Percentiles rank a stretch among this genome's conserved stretches.
Evolutionary conservation across 345 rosid species (phyloP).

Genomic region (Erysimum cheiranthoides): DNA sequence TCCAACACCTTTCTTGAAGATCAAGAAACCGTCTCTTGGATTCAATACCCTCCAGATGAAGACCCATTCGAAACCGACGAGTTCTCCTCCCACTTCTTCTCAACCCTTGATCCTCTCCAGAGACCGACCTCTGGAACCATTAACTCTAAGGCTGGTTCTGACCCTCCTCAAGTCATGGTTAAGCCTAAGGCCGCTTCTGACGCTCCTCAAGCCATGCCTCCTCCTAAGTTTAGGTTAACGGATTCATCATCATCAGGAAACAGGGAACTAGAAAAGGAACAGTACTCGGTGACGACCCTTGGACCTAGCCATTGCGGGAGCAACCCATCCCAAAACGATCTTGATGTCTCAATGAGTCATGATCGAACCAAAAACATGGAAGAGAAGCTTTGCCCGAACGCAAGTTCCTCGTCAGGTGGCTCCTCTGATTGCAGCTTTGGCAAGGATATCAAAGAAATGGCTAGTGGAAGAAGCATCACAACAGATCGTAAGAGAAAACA

Average conservation of each 20-base stretch:
- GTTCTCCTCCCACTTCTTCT: conserved; percentile 58
- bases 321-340: conserved; percentile 55
- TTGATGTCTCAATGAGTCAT: conserved; percentile 46
- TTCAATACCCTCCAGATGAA: conserved; percentile 63
- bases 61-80: conserved; percentile 61
- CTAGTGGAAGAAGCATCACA: conserved; percentile 39
- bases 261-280: conserved; percentile 49
- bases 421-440: conserved; percentile 71
- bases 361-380: conserved; percentile 49
- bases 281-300: conserved; percentile 58
- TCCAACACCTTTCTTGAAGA: conserved; percentile 49
- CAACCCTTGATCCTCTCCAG: conserved; percentile 18
- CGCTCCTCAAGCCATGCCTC: conserved; percentile 54
- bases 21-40: conserved; percentile 72
- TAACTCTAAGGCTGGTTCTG: conserved; percentile 41
- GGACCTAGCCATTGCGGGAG: conserved; percentile 70
- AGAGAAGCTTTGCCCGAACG: conserved; percentile 51
- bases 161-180: conserved; percentile 22
- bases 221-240: conserved; percentile 52
- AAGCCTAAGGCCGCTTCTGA: conserved; percentile 44
- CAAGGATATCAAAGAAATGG: conserved; percentile 51
- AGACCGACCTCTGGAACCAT: conserved; percentile 41
- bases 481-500: conserved; percentile 64
- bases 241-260: conserved; percentile 40
- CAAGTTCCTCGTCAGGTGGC: conserved; percentile 68